A percentile compares a stretch with the other conserved stretches of the same genome.
phyloP scores from a whole-genome alignment of 2,329 filamentous ascomycete species.

The Ophiobolus disseminans region DNA sequence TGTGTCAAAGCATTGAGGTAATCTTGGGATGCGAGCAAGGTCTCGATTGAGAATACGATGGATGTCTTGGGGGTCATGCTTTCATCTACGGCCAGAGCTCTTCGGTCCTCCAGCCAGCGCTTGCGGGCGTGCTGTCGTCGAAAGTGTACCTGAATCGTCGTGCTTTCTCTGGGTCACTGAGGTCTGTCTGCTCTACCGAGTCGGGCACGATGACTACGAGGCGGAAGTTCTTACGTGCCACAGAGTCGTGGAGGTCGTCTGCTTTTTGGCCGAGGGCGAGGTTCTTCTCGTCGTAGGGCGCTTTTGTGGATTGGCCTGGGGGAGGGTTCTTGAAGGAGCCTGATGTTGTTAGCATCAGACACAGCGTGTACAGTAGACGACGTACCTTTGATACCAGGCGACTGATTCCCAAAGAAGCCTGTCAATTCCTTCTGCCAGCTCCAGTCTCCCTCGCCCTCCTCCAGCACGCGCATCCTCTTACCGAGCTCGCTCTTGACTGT shows the following conservation, averaged over 20 bases:
- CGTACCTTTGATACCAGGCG: conserved; percentile 76
- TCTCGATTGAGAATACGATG: too few relatives aligned
- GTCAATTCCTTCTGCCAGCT: conserved; percentile 81
- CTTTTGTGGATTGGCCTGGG: conserved; percentile 55
- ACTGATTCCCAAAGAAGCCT: conserved; percentile 88
- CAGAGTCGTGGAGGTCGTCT: conserved; percentile 70
- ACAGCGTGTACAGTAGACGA: conserved; percentile 3
- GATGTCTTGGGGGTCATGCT: too few relatives aligned
- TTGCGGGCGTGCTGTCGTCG: conserved; percentile 49
- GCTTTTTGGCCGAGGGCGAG: conserved; percentile 68
- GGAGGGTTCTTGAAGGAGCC: conserved; percentile 69
- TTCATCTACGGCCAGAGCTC: conserved; percentile 52
- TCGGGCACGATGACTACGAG: conserved; percentile 86
- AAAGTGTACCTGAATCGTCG: conserved; percentile 73
- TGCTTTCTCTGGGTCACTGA: conserved; percentile 69
- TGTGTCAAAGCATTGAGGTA: too few relatives aligned
- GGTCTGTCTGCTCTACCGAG: conserved; percentile 76
- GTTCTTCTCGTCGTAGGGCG: conserved; percentile 54
- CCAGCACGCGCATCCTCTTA: conserved; percentile 67
- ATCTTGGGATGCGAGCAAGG: too few relatives aligned
- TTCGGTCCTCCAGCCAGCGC: conserved; percentile 64
- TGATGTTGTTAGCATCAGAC: conserved; percentile 37
- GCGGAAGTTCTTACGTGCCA: conserved; percentile 78
- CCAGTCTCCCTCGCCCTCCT: conserved; percentile 64
- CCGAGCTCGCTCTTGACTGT: conserved; percentile 68